Percentiles rank a stretch among this genome's conserved stretches.
Evolutionary conservation across 805 yeast genomes (phyloP).

Genomic region (Debaryomyces castellii): DNA sequence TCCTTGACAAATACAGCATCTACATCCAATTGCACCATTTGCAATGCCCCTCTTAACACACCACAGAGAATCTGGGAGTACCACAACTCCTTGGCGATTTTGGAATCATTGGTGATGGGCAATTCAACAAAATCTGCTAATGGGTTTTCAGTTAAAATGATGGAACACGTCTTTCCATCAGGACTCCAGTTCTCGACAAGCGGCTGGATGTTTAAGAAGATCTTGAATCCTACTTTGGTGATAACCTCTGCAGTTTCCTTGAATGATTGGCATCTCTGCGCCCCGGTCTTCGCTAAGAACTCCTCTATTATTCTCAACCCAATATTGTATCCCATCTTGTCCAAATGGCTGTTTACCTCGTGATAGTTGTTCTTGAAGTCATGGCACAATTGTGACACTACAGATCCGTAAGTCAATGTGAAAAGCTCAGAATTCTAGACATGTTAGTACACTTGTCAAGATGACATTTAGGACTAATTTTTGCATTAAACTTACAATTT

Average conservation of each 20-base stretch:
- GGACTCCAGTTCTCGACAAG: slow-evolving; percentile 69
- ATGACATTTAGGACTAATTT: neutral
- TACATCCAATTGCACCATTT: slow-evolving; percentile 93
- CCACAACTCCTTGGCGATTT: slow-evolving; percentile 76
- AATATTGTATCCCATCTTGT: slow-evolving; percentile 92
- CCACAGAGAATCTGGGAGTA: slow-evolving; percentile 90
- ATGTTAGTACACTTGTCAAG: slow-evolving; percentile 9
- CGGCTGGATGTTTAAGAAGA: slow-evolving; percentile 83
- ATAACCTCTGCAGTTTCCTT: slow-evolving; percentile 86
- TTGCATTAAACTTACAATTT: slow-evolving; percentile 54
- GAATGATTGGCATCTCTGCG: slow-evolving; percentile 76
- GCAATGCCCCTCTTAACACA: slow-evolving; percentile 85
- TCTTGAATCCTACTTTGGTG: slow-evolving; percentile 84
- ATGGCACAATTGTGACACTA: slow-evolving; percentile 86
- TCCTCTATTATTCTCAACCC: slow-evolving; percentile 92
- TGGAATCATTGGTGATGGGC: slow-evolving; percentile 66
- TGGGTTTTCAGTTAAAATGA: slow-evolving; percentile 82
- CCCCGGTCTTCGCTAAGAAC: slow-evolving; percentile 83
- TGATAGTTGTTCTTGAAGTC: slow-evolving; percentile 75
- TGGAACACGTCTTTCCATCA: slow-evolving; percentile 72
- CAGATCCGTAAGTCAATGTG: slow-evolving; percentile 92
- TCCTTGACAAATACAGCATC: slow-evolving; percentile 81
- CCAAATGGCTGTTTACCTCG: slow-evolving; percentile 81
- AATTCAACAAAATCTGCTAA: slow-evolving; percentile 93
- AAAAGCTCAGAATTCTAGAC: slow-evolving; percentile 81